Base-by-base conservation (phyloP, 108 stramenopile genomes). In the Chaetoceros muelleri region DNA sequence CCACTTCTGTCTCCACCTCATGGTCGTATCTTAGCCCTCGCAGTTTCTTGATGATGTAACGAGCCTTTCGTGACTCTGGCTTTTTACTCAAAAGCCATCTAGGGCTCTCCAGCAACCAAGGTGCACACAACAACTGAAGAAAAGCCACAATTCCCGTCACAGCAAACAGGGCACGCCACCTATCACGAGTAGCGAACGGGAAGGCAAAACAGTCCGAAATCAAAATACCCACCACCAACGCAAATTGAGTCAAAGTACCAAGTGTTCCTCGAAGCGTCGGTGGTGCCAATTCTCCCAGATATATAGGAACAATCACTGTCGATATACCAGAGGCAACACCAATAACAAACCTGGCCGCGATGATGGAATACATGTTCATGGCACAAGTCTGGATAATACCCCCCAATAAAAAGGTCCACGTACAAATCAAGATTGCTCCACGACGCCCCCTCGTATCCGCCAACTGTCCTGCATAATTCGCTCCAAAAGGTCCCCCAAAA, bases 181-280 rank as follows among this genome's bases (percentile, higher is more conserved):
- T 46, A 10, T 49, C 51, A 30, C 67, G 66, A 50, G 82, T 85
- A 1, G 85, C 83, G 57, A 91, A 79, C 2, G 70, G 67, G 58
- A 95, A 93, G 1, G 87, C 93, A 30, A 98, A 48, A 19, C 92
- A 54, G 64, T 96, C 73, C 1, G 74, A 66, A 34, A 85, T 78
- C 24, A 97, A 72, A 56, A 99, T 97, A 25, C 96, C 98, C 44
- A 87, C 73, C 1, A 93, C 91, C 71, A 95, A 61, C 30, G 87
- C 90, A 65, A 99, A 97, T 67, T 97, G 96, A n/a, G 93, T 95
- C 58, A 95, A 62, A 3, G 96, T 97, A 3, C 98, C 98, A 55
- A 99, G 72, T 47, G 84, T 83, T 27, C 98, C 96, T 55, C 98
- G 85, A 22, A 97, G 65, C 13, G 82, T 91, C 0, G 91, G 95